Base-by-base conservation (phyloP, 805 yeast species). In the Citeromyces nyonsensis region DNA sequence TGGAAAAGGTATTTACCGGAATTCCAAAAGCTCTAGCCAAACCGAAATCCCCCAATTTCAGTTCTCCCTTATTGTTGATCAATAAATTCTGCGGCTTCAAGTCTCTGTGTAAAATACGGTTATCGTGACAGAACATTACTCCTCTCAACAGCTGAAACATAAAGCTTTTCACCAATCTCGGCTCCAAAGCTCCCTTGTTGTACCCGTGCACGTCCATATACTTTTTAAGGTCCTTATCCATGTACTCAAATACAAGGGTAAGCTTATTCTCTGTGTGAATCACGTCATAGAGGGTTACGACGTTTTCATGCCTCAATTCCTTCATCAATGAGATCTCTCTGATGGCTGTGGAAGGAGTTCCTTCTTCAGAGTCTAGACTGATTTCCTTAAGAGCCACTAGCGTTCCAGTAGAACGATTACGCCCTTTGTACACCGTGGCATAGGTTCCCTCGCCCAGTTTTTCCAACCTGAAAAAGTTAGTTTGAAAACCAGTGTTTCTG, bases 271-370 rank as follows among this genome's bases (percentile, higher is more conserved):
- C 97, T 2, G 96, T 84, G 54, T 88, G 97, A 39, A 91, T 86
- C 28, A 88, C 96, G 52, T 88, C 98, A 57, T 85, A 85, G 32
- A 88, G 59, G 10, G 95, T 75, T 29, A 88, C 93, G 40, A 88
- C 84, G 53, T 88, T 88, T 42, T 81, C 94, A 51, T 86, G 94
- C 50, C 82, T 83, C 38, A 88, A 64, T 55, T 88, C 98, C 56
- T 88, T 88, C 84, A 88, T 79, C 36, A 88, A 61, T 4, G 97
- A 88, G 39, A 88, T 88, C 55, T 88, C 98, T 41, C 98, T 69
- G 45, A 88, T 88, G 3, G 98, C 98, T 1, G 98, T 91, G 4
- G 95, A 84, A 6, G 98, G 98, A 1, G 97, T 93, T 26, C 98
- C 98, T 57, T 91, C 96, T 49, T 91, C 98, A 33, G 93, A 78